These are phyloP conservation scores for Zygoascus hellenicus DNA, from an alignment of 1,139 yeast genomes.

Conservation along the genomic window DNA sequence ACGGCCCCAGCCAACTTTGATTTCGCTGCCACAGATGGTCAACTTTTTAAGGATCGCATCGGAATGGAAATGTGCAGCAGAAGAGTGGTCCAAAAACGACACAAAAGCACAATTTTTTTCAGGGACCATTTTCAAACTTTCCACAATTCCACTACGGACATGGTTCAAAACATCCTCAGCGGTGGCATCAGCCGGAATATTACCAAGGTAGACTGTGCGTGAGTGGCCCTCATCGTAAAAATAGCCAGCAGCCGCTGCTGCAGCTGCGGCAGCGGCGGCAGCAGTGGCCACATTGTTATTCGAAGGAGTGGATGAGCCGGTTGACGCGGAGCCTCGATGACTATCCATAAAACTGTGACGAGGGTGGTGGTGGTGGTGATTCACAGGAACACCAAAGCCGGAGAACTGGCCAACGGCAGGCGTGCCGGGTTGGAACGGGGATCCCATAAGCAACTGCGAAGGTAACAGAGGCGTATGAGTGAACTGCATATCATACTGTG, in stretches of 20 bases:
- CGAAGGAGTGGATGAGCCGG: conserved; percentile 16
- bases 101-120: conserved; percentile 45
- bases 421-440: conserved; percentile 54
- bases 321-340: conserved; percentile 10
- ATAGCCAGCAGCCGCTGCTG: conserved; percentile 12
- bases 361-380: not conserved
- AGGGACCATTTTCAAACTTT: conserved; percentile 51
- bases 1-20: conserved; percentile 62
- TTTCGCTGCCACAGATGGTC: conserved; percentile 41
- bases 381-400: conserved; percentile 15
- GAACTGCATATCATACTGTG: conserved; percentile 34
- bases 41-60: conserved; percentile 43
- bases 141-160: conserved; percentile 87
- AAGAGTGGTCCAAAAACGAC: conserved; percentile 42
- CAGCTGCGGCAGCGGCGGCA: conserved; percentile 11
- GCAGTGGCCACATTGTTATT: conserved; percentile 7
- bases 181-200: conserved; percentile 74
- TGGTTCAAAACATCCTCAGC: conserved; percentile 81
- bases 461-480: conserved; percentile 54
- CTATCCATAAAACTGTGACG: conserved; percentile 2
- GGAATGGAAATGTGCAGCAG: conserved; percentile 46
- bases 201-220: conserved; percentile 82
- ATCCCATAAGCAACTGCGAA: conserved; percentile 57
- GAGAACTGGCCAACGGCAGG: conserved; percentile 31
- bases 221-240: conserved; percentile 24